Conservation (phyloP, 495 filamentous ascomycete genomes). For the Aspergillus sclerotioniger region DNA sequence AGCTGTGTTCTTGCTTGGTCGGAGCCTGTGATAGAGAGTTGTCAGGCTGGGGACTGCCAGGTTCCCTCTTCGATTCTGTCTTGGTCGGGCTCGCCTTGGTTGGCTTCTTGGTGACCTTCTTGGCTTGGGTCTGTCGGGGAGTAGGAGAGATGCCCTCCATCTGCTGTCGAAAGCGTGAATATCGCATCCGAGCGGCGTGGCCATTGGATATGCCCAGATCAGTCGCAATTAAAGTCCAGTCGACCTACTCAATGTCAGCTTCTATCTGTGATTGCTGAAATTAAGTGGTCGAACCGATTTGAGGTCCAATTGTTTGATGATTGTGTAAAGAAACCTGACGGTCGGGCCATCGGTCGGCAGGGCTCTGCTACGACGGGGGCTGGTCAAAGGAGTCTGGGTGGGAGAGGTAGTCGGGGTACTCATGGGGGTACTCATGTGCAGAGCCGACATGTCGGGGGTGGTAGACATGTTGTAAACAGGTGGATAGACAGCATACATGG, state of each 20-base stretch:
- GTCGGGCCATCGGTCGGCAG: slow-evolving; percentile 49
- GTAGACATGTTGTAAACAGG: too few species aligned
- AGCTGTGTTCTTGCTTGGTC: slow-evolving; percentile 17
- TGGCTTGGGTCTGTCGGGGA: slow-evolving; percentile 21
- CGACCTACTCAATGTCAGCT: slow-evolving; percentile 49
- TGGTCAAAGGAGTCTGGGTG: slow-evolving; percentile 9
- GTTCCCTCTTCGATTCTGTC: background rate
- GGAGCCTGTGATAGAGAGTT: background rate
- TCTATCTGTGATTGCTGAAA: background rate
- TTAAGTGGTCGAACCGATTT: slow-evolving; percentile 56
- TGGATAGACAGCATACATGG: too few species aligned
- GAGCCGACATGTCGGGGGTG: too few species aligned
- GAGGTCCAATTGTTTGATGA: slow-evolving; percentile 71
- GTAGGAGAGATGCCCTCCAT: slow-evolving; percentile 49
- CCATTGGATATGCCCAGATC: slow-evolving; percentile 69
- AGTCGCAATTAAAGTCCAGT: slow-evolving; percentile 68
- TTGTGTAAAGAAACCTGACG: slow-evolving; percentile 67
- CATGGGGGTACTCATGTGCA: too few species aligned
- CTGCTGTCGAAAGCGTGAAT: slow-evolving; percentile 63
- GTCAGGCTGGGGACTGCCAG: background rate
- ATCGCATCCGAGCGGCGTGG: slow-evolving; percentile 80
- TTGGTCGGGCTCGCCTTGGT: slow-evolving; percentile 16
- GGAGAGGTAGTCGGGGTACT: too few species aligned
- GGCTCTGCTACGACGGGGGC: slow-evolving; percentile 39
- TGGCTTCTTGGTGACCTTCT: slow-evolving; percentile 20